Base-by-base conservation (phyloP, 148 eudicot species). In the Rhododendron ovatum region DNA sequence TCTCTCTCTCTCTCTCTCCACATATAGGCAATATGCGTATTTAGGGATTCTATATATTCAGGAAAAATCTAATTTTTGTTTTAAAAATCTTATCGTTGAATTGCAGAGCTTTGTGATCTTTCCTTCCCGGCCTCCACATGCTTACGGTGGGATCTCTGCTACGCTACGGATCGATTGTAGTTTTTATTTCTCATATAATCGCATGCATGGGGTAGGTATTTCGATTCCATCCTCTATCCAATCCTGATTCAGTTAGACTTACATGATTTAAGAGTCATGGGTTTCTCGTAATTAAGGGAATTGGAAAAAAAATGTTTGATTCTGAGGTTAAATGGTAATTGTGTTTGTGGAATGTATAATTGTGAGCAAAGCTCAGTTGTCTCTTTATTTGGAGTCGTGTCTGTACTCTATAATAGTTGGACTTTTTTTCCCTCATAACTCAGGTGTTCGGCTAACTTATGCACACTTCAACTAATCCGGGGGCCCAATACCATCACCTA, bases 191-290 rank as follows among this genome's bases (percentile, higher is more conserved):
- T 88, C 87, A 84, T 50, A 69, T 86, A 76, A 30, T 88, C 77
- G 88, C 85, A 61, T 88, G 89, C 83, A 91, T 91, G 92, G 92
- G 92, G 92, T 89, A 91, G 83, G 85, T 82, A 28, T 41, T 48
- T 90, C 80, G 84, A 39, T 86, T 80, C 79, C 47, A 22, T 48
- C 50, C 30, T 76, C 11, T n/a, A 13, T 3, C 5, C 35, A 67
- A 67, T 28, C 74, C 76, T 33, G 39, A 1, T 15, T 33, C 41
- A n/a, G 7, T n/a, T 78, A 24, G 53, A 37, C 22, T 47, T 65
- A 18, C 26, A 5, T 48, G 8, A 74, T 24, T 61, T 12, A 4
- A 7, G 0, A 22, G 35, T 78, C 3, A 13, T 65, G 78, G 28
- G 48, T 41, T 65, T 63, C 33, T 26, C 14, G 26, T 67, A 18